These are phyloP conservation scores for Sorghum bicolor DNA, from an alignment of 176 grass and related monocot genomes.

Conservation along the genomic window DNA sequence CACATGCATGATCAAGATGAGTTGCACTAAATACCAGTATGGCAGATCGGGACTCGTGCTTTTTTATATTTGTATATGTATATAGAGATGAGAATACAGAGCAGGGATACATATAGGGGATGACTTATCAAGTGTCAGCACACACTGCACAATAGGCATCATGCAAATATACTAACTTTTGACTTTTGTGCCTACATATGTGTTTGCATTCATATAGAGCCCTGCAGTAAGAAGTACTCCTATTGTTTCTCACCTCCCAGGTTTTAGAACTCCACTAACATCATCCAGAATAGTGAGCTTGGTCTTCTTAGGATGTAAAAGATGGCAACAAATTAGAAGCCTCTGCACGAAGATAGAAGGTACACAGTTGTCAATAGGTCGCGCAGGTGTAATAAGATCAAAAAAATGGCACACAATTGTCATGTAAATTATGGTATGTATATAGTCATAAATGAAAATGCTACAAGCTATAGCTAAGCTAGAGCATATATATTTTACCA, in stretches of 20 bases:
- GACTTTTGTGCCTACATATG: neutral
- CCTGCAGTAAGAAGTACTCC: neutral
- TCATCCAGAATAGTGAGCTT: constrained; percentile 61
- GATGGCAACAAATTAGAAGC: constrained; percentile 40
- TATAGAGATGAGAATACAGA: neutral
- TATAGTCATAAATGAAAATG: neutral
- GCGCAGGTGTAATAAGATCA: neutral
- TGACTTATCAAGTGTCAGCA: neutral
- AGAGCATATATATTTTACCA: neutral
- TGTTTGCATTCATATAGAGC: neutral
- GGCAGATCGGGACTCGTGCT: neutral
- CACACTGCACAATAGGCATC: neutral
- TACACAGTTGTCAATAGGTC: too few species aligned
- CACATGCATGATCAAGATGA: neutral
- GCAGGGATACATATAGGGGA: neutral
- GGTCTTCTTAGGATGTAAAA: constrained; percentile 41
- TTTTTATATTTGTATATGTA: neutral
- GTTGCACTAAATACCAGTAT: neutral
- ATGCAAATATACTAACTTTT: neutral
- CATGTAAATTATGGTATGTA: neutral
- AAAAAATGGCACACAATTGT: neutral
- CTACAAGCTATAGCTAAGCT: neutral
- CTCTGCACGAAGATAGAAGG: constrained; percentile 36
- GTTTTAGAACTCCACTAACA: constrained; percentile 50
- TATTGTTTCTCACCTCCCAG: constrained; percentile 54